phyloP scores from a whole-genome alignment of 768 basidiomycete genomes.

The Heimioporus sp. region DNA sequence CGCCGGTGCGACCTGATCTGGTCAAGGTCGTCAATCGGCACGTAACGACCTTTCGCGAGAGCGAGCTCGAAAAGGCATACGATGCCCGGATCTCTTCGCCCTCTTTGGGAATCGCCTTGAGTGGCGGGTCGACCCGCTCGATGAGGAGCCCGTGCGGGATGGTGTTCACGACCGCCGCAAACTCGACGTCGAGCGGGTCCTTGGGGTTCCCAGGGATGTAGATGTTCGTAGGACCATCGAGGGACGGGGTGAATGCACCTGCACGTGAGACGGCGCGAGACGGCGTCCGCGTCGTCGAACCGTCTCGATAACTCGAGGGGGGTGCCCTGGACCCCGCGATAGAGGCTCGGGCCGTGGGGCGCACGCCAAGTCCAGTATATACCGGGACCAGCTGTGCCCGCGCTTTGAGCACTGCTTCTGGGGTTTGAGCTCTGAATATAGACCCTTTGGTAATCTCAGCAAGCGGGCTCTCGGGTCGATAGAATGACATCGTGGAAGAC shows the following conservation, averaged over 20 bases:
- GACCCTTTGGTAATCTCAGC: constrained; percentile 33
- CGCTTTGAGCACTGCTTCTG: constrained; percentile 60
- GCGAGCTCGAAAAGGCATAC: constrained; percentile 74
- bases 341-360: constrained; percentile 40
- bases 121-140: constrained; percentile 77
- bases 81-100: constrained; percentile 82
- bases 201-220: constrained; percentile 64
- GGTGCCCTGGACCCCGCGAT: constrained; percentile 46
- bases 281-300: constrained; percentile 49
- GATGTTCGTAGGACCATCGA: constrained; percentile 53
- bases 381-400: constrained; percentile 58
- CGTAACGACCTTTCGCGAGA: constrained; percentile 73
- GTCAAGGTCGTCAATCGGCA: constrained; percentile 79
- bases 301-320: constrained; percentile 76
- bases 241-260: constrained; percentile 60
- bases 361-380: constrained; percentile 42
- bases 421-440: constrained; percentile 61
- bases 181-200: constrained; percentile 82
- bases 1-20: constrained; percentile 47
- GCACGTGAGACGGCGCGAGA: constrained; percentile 66
- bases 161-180: constrained; percentile 71
- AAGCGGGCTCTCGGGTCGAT: constrained; percentile 53
- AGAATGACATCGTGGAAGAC: constrained; percentile 67
- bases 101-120: constrained; percentile 61
- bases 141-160: constrained; percentile 75